These are phyloP conservation scores for Kuraishia ogatae DNA, from an alignment of 805 yeast species.

Conservation along the genomic window DNA sequence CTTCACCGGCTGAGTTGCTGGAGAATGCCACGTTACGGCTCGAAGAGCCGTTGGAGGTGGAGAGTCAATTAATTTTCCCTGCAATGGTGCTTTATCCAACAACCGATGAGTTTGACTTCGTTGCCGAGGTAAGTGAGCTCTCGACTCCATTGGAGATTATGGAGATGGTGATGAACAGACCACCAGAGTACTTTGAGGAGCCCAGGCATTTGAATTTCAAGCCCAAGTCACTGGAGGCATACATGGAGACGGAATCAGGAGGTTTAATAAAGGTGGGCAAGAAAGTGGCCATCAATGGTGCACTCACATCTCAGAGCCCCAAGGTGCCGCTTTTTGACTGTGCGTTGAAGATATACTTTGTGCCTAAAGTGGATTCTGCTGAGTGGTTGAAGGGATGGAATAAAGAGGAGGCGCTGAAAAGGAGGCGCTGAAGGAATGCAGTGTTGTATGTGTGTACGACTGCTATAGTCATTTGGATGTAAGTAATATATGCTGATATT, in stretches of 20 bases:
- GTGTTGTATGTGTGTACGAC: too few species aligned
- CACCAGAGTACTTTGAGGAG: constrained; percentile 58
- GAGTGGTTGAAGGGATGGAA: constrained; percentile 65
- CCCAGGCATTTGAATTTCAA: constrained; percentile 55
- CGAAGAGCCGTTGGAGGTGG: constrained; percentile 59
- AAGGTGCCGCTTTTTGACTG: constrained; percentile 72
- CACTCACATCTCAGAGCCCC: constrained; percentile 53
- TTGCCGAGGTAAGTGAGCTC: constrained; percentile 68
- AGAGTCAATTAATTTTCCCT: constrained; percentile 77
- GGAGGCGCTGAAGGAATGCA: background rate
- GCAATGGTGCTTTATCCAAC: constrained; percentile 77
- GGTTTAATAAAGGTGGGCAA: constrained; percentile 84
- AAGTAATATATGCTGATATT: too few species aligned
- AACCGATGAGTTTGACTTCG: constrained; percentile 73
- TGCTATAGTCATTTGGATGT: too few species aligned
- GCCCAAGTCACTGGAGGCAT: constrained; percentile 55
- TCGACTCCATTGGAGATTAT: constrained; percentile 58
- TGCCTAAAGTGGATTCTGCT: constrained; percentile 61
- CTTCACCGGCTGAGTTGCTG: constrained; percentile 47
- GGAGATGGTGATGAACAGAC: constrained; percentile 53
- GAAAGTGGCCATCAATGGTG: constrained; percentile 56
- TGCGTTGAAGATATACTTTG: constrained; percentile 62
- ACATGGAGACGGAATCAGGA: constrained; percentile 74
- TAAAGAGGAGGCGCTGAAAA: constrained; percentile 41
- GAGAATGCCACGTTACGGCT: constrained; percentile 43